These are phyloP conservation scores for Vicia villosa DNA, from an alignment of 306 rosid species.

Conservation along the genomic window DNA sequence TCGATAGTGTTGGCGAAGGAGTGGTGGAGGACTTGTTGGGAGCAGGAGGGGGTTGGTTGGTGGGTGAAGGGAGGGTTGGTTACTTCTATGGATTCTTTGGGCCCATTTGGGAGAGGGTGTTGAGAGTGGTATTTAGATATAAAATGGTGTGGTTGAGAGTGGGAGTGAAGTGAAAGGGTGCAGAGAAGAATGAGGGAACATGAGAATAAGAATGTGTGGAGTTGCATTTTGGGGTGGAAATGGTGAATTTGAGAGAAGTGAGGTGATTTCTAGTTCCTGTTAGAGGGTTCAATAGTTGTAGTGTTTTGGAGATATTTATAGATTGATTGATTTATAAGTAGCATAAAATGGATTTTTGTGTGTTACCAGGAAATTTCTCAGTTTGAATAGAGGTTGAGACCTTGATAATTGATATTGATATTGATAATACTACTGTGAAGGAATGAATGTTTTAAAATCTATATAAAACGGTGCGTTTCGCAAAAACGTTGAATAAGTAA, in stretches of 20 bases:
- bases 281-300: background rate
- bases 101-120: background rate
- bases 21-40: conserved; percentile 55
- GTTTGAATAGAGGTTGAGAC: too few species aligned
- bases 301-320: background rate
- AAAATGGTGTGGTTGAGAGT: conserved; percentile 50
- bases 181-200: conserved; percentile 14
- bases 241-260: background rate
- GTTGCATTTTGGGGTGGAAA: conserved; percentile 30
- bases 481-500: too few species aligned
- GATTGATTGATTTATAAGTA: background rate
- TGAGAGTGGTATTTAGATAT: conserved; percentile 29
- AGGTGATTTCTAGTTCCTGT: background rate
- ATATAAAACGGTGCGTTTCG: too few species aligned
- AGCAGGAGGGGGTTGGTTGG: conserved; percentile 54
- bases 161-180: conserved; percentile 32
- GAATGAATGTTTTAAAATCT: too few species aligned
- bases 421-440: too few species aligned
- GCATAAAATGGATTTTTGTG: background rate
- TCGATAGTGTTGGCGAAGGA: conserved; percentile 72
- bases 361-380: too few species aligned
- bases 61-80: conserved; percentile 51
- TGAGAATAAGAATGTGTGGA: conserved; percentile 16
- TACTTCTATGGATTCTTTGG: conserved; percentile 60
- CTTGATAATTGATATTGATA: too few species aligned